Evolutionary conservation across 2,329 filamentous ascomycete genomes (phyloP).

Genomic region (Botrytis porri): DNA sequence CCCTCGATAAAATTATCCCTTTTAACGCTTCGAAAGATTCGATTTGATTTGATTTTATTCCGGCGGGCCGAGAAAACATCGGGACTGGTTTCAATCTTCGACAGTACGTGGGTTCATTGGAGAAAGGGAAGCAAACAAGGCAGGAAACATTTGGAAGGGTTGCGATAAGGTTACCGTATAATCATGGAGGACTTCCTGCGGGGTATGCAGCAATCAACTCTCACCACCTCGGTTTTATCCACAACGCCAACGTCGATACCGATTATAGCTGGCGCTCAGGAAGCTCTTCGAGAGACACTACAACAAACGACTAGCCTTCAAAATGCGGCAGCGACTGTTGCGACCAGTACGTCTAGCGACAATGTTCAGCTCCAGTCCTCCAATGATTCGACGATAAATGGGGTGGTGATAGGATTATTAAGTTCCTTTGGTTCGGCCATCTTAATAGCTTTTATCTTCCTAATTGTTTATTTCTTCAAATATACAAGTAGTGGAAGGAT

Average conservation of each 20-base stretch:
- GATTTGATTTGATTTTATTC: background rate
- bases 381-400: constrained; percentile 52
- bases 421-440: constrained; percentile 91
- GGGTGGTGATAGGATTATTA: constrained; percentile 90
- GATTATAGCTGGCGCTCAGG: constrained; percentile 10
- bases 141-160: constrained; percentile 7
- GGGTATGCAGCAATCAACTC: constrained; percentile 26
- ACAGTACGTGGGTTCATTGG: background rate
- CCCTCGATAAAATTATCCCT: background rate
- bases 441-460: constrained; percentile 74
- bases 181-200: constrained; percentile 30
- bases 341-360: background rate
- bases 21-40: background rate
- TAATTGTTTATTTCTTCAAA: constrained; percentile 88
- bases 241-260: constrained; percentile 22
- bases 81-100: constrained; percentile 3
- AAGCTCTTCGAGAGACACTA: constrained; percentile 17
- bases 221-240: constrained; percentile 26
- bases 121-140: background rate
- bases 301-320: background rate
- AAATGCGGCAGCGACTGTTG: background rate
- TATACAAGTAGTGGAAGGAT: constrained; percentile 87
- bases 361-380: constrained; percentile 6
- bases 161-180: constrained; percentile 17
- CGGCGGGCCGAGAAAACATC: constrained; percentile 18